Evolutionary conservation across 352 stramenopile genomes (phyloP), one percentile per base, ranked within the genome.

Genomic region (Pythium chondricola): DNA sequence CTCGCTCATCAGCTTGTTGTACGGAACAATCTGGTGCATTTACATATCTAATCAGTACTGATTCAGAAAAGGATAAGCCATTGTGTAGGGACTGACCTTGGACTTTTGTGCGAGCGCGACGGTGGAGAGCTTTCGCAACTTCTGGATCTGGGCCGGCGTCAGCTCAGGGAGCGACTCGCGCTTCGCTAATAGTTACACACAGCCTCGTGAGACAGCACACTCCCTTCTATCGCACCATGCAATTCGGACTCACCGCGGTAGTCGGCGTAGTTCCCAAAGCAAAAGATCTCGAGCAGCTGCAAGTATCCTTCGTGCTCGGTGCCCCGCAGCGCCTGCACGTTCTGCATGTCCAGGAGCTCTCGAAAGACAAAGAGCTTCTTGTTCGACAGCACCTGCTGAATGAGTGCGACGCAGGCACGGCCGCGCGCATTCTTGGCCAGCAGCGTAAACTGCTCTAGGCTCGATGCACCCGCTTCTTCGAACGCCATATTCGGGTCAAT

Each of bases 341-440:
- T 97, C 33, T 81, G 75, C 82, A 95, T 94, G 42, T 92, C 75
- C 30, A 97, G 61, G 40, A 97, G 71, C 71, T 97, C 88, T 18
- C 89, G 84, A 57, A 97, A 97, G 18, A 97, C 87, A 58, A 95
- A 96, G 31, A 96, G 69, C 59, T 95, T 95, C 63, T 92, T 93
- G 65, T 95, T 93, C 40, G 61, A 85, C 24, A 97, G 68, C 29
- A 95, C 88, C 61, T 97, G 88, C 67, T 97, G 89, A 52, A 97
- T 93, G 33, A 97, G 70, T 35, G 84, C 88, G 43, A 94, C 83
- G 38, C 89, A 97, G n/a, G 88, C 89, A 6, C 83, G 67, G 6
- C 85, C 87, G 30, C 89, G 85, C 35, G 84, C 79, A 20, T 92
- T 92, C 69, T 96, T 95, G 13, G 88, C 89, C 43, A 97, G 69